A percentile compares a stretch with the other conserved stretches of the same genome.
Conservation (phyloP, 257 asterid genomes). For the Linaria vulgaris region DNA sequence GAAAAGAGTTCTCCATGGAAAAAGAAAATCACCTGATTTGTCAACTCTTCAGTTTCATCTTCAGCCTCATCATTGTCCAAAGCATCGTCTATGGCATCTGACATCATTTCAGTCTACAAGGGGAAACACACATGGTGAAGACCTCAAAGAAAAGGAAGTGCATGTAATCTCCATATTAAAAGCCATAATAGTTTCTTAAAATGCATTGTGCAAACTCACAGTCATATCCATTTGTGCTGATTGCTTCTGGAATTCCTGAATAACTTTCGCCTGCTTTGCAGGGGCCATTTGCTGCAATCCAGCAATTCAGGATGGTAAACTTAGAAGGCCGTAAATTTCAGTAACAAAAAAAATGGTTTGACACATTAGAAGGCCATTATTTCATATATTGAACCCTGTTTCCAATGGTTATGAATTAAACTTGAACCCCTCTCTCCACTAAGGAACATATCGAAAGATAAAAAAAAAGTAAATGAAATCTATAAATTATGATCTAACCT, state of each 20-base stretch:
- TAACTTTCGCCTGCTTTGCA: constrained; percentile 74
- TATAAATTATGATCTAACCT: constrained; percentile 41
- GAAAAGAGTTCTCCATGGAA: background rate
- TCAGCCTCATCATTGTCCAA: constrained; percentile 92
- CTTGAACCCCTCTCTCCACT: background rate
- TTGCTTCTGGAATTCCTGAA: constrained; percentile 88
- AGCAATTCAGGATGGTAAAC: background rate
- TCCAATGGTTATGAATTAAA: background rate
- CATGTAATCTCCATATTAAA: constrained; percentile 17
- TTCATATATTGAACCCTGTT: background rate
- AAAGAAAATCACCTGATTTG: constrained; percentile 61
- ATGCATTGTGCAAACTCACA: constrained; percentile 32
- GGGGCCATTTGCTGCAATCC: constrained; percentile 92
- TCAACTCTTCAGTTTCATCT: constrained; percentile 91
- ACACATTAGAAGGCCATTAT: background rate
- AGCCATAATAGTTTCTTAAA: background rate
- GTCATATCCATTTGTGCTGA: constrained; percentile 98
- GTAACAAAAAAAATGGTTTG: too few relatives aligned
- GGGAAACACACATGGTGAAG: constrained; percentile 11
- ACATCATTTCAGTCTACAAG: constrained; percentile 89
- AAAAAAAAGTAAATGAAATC: background rate
- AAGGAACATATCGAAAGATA: background rate
- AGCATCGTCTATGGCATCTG: constrained; percentile 84
- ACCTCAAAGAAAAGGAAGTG: background rate
- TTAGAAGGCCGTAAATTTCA: too few relatives aligned